Percentiles rank a stretch among this genome's conserved stretches.
phyloP scores from a whole-genome alignment of 257 asterid species.

The Anisodus tanguticus region DNA sequence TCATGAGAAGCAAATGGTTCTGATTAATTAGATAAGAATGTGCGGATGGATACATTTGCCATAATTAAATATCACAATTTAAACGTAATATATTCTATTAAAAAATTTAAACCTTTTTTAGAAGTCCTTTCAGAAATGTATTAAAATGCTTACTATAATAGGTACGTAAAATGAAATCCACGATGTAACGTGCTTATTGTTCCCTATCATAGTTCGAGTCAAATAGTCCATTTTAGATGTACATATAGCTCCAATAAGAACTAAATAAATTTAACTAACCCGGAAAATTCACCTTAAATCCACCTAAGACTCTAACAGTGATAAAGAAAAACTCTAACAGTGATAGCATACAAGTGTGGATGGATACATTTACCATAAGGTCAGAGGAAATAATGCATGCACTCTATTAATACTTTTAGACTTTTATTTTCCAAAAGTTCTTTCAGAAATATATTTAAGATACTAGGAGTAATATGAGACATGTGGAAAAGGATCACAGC shows the following conservation, averaged over 20 bases:
- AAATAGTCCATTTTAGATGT: too few relatives aligned
- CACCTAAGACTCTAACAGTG: background rate
- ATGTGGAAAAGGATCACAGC: too few relatives aligned
- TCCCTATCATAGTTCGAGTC: background rate
- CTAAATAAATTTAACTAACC: background rate
- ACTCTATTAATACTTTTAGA: background rate
- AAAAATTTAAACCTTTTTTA: background rate
- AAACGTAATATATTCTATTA: too few relatives aligned
- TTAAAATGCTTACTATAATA: background rate
- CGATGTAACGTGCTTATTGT: background rate
- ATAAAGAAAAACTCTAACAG: background rate
- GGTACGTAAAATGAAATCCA: background rate
- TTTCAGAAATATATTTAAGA: background rate
- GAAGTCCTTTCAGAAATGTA: background rate
- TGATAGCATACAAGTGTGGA: background rate
- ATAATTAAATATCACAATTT: too few relatives aligned
- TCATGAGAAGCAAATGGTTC: background rate
- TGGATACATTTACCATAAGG: background rate
- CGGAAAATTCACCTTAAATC: background rate
- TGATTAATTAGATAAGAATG: background rate
- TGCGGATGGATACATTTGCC: background rate
- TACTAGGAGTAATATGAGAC: background rate
- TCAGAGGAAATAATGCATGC: background rate
- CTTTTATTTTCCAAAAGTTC: background rate
- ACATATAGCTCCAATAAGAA: background rate